Conservation (phyloP, 768 basidiomycete genomes). For the Hebeloma cylindrosporum region DNA sequence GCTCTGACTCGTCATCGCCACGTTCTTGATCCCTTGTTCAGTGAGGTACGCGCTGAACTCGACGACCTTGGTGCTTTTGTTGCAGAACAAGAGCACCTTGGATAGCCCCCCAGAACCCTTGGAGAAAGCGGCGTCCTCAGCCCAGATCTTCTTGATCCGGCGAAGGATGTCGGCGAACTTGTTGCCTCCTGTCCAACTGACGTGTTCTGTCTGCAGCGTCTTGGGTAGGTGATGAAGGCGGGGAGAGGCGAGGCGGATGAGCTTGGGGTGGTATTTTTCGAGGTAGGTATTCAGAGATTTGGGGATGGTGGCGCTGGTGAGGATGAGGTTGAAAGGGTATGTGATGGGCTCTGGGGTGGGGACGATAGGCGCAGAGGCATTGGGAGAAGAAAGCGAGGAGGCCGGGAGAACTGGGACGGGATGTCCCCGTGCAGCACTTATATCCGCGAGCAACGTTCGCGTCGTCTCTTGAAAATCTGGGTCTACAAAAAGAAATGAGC, state of each 20-base stretch:
- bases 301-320: slow-evolving; percentile 88
- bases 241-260: slow-evolving; percentile 79
- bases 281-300: slow-evolving; percentile 68
- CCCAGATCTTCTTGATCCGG: slow-evolving; percentile 73
- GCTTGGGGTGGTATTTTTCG: slow-evolving; percentile 55
- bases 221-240: slow-evolving; percentile 76
- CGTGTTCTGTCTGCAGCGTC: slow-evolving; percentile 69
- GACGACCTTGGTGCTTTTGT: slow-evolving; percentile 67
- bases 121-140: slow-evolving; percentile 49
- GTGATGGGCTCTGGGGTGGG: slow-evolving; percentile 30
- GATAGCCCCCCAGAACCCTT: slow-evolving; percentile 38
- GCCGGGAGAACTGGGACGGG: slow-evolving; percentile 35
- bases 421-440: slow-evolving; percentile 60
- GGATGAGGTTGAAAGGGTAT: slow-evolving; percentile 79
- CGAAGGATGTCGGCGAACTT: slow-evolving; percentile 78
- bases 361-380: slow-evolving; percentile 18
- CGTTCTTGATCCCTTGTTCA: slow-evolving; percentile 58
- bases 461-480: slow-evolving; percentile 82
- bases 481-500: slow-evolving; percentile 44
- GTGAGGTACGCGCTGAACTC: slow-evolving; percentile 59
- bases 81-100: slow-evolving; percentile 83
- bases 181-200: slow-evolving; percentile 76
- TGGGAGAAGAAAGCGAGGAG: slow-evolving; percentile 15
- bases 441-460: slow-evolving; percentile 64
- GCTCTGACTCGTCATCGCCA: slow-evolving; percentile 65